Conservation (phyloP, 2,329 filamentous ascomycete species). For the Clonostachys byssicola region DNA sequence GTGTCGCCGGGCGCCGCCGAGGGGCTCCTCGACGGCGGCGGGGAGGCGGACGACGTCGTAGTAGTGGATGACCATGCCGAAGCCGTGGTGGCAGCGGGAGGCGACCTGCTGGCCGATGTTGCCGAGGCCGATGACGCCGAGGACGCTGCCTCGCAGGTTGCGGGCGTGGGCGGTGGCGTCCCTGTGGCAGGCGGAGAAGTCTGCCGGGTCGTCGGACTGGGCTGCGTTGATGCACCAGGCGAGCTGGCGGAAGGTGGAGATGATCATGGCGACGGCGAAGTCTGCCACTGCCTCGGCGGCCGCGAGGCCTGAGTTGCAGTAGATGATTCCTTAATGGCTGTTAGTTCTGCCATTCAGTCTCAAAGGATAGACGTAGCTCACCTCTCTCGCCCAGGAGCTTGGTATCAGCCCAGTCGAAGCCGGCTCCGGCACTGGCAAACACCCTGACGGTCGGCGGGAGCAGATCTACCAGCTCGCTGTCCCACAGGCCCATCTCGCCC, state of each 20-base stretch:
- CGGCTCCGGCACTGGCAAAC: conserved; percentile 61
- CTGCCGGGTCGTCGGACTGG: conserved; percentile 19
- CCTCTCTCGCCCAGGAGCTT: conserved; percentile 56
- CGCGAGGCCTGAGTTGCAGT: conserved; percentile 69
- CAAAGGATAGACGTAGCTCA: conserved; percentile 19
- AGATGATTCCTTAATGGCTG: conserved; percentile 50
- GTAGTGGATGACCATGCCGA: conserved; percentile 66
- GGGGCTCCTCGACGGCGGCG: conserved; percentile 29
- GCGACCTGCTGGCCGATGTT: conserved; percentile 62
- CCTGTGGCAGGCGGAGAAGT: conserved; percentile 56
- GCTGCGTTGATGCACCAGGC: conserved; percentile 60
- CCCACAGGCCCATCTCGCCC: conserved; percentile 63
- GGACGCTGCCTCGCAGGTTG: conserved; percentile 56
- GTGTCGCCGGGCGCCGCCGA: conserved; percentile 43
- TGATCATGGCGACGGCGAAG: conserved; percentile 63
- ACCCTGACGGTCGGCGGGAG: conserved; percentile 53
- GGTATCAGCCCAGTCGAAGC: conserved; percentile 65
- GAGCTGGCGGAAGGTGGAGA: conserved; percentile 65
- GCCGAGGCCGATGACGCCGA: conserved; percentile 68
- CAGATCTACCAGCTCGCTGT: conserved; percentile 51
- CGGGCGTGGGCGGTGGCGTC: conserved; percentile 54
- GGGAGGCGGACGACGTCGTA: conserved; percentile 52
- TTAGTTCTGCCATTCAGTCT: not conserved
- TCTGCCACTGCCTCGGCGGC: conserved; percentile 72
- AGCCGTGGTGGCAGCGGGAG: conserved; percentile 41